Evolutionary conservation across 2,329 filamentous ascomycete genomes (phyloP).

Genomic region (Fusarium nisikadoi): DNA sequence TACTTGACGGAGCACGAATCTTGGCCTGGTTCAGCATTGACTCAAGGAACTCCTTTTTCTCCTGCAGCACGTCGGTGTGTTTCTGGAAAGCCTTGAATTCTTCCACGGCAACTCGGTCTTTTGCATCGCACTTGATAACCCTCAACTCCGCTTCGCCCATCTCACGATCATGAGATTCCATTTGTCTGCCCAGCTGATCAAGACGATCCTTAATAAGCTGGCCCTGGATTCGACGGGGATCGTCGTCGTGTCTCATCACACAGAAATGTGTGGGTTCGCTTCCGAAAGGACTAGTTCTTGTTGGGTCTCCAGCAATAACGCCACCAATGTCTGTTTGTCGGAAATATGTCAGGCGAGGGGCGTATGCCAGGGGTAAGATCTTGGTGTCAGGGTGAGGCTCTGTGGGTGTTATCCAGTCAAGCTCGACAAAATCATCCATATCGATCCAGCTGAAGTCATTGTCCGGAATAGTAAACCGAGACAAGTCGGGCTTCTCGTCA

Average conservation of each 20-base stretch:
- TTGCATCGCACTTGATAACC: conserved; percentile 62
- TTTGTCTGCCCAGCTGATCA: conserved; percentile 80
- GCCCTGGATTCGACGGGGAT: conserved; percentile 88
- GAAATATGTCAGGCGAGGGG: conserved; percentile 97
- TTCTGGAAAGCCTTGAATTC: conserved; percentile 70
- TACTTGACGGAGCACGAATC: conserved; percentile 49
- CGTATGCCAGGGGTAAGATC: conserved; percentile 90
- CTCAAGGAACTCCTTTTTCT: conserved; percentile 68
- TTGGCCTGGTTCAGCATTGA: conserved; percentile 65
- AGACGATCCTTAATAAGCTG: conserved; percentile 86
- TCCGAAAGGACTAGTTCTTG: conserved; percentile 88
- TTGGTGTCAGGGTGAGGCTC: conserved; percentile 92
- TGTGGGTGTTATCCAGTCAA: conserved; percentile 94
- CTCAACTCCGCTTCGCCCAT: conserved; percentile 81
- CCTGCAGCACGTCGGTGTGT: conserved; percentile 65
- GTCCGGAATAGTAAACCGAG: conserved; percentile 93
- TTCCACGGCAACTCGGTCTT: conserved; percentile 61
- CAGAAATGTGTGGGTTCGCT: conserved; percentile 94
- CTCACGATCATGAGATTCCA: conserved; percentile 76
- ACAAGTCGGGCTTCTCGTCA: conserved; percentile 75
- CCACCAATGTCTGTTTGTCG: conserved; percentile 93
- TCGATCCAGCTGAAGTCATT: conserved; percentile 97
- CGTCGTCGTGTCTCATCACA: conserved; percentile 91
- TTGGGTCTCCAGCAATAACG: conserved; percentile 80
- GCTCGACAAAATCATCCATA: conserved; percentile 98